Conservation (phyloP, 2,329 filamentous ascomycete genomes). For the Colletotrichum aenigma region DNA sequence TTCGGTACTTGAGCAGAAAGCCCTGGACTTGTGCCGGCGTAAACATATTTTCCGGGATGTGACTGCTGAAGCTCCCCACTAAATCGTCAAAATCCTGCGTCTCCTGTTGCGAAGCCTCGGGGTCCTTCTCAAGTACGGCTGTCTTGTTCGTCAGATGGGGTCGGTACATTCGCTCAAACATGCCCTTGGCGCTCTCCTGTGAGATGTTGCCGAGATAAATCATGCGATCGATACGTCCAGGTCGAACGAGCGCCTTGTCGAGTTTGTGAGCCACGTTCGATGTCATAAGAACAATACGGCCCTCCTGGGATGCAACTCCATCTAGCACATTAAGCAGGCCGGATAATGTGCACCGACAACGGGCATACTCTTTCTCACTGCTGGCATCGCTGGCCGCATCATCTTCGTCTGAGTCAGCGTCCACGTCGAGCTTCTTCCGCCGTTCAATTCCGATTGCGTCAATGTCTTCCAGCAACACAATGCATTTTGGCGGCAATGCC, state of each 20-base stretch:
- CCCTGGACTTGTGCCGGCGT: slow-evolving; percentile 15
- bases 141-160: background rate
- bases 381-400: slow-evolving; percentile 22
- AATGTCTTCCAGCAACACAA: slow-evolving; percentile 31
- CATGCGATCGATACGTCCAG: slow-evolving; percentile 73
- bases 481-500: slow-evolving; percentile 23
- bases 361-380: background rate
- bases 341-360: slow-evolving; percentile 51
- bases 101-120: background rate
- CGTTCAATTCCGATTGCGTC: slow-evolving; percentile 24
- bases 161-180: slow-evolving; percentile 18
- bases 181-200: slow-evolving; percentile 1
- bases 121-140: background rate
- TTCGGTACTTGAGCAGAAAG: slow-evolving; percentile 6
- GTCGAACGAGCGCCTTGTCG: slow-evolving; percentile 64
- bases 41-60: slow-evolving; percentile 3
- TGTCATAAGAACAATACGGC: slow-evolving; percentile 73
- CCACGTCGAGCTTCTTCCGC: slow-evolving; percentile 18
- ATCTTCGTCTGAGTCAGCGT: slow-evolving; percentile 25
- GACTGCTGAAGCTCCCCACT: background rate
- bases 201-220: slow-evolving; percentile 67
- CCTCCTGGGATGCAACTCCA: slow-evolving; percentile 70
- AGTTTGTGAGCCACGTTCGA: slow-evolving; percentile 69
- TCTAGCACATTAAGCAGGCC: slow-evolving; percentile 72
- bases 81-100: background rate